Base-by-base conservation (phyloP, 176 grass and related monocot genomes). In the Areca catechu region DNA sequence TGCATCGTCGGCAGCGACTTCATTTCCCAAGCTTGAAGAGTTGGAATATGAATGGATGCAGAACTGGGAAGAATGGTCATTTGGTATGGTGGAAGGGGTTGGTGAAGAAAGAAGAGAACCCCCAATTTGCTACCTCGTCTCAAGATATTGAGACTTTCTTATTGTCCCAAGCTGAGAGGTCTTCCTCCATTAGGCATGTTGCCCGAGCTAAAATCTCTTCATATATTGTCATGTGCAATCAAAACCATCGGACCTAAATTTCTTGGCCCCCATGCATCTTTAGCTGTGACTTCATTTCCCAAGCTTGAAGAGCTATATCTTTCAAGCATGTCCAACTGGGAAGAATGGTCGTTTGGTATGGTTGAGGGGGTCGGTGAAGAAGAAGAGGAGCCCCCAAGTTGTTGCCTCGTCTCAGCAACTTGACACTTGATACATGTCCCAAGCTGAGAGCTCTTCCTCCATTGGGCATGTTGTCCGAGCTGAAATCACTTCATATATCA, bases 61-160 rank as follows among this genome's bases (percentile, higher is more conserved):
- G 19, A 82, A 71, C 7, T 82, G 57, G 79, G 58, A 82, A 20
- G 60, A 76, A 16, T 82, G 79, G 79, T 19, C 37, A 14, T 66
- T 82, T 20, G 1, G 10, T n/a, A 5, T 28, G 27, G 27, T 28
- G 27, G 27, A 28, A 5, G 27, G 27, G 27, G 27, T 28, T 28
- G 4, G 27, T 28, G 27, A 28, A 28, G 27, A 28, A 28, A 28
- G 27, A 28, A 28, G 27, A 28, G 27, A 28, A 5, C 27, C 27
- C 0, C 27, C 27, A 28, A 28, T 2, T 24, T 24, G 24, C 24
- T 24, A 3, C 24, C 24, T 24, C 24, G 2, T 24, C 24, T 24
- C 24, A 24, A 0, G 1, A 24, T 0, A 1, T 24, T 24, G 24
- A 24, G 0, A 24, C 24, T 24, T 24, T 0, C 2, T 24, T 0